Percentiles rank a stretch among this genome's conserved stretches.
These are phyloP conservation scores for Aspergillus ustus DNA, from an alignment of 2,329 filamentous ascomycete species.

Conservation along the genomic window DNA sequence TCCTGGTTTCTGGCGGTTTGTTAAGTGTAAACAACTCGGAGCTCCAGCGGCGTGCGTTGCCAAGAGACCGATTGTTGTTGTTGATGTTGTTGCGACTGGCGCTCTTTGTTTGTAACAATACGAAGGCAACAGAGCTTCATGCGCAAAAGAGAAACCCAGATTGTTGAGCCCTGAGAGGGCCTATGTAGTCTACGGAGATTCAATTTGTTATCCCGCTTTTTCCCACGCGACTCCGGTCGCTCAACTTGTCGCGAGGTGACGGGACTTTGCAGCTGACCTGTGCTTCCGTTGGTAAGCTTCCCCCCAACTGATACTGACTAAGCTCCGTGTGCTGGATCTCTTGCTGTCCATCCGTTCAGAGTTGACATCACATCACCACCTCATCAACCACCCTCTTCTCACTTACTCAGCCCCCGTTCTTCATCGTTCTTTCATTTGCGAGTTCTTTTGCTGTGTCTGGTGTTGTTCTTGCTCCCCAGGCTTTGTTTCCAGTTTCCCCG, in stretches of 20 bases:
- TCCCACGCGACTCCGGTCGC: neutral
- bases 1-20: neutral
- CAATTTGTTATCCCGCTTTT: neutral
- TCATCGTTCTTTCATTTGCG: constrained; percentile 31
- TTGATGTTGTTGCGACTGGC: constrained; percentile 16
- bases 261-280: constrained; percentile 1
- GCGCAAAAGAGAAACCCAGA: neutral
- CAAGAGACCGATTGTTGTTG: constrained; percentile 7
- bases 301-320: constrained; percentile 35
- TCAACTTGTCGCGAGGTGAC: neutral
- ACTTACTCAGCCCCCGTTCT: constrained; percentile 15
- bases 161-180: neutral
- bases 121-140: constrained; percentile 1
- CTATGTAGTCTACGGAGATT: neutral
- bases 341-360: constrained; percentile 35
- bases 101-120: constrained; percentile 8
- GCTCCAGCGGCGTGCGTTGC: constrained; percentile 4
- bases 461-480: constrained; percentile 12
- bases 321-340: constrained; percentile 37
- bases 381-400: constrained; percentile 29
- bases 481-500: constrained; percentile 19
- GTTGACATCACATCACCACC: constrained; percentile 47
- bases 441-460: constrained; percentile 19
- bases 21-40: neutral
- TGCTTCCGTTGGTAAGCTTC: constrained; percentile 29